These are phyloP conservation scores for Bertia moriformis DNA, from an alignment of 2,329 filamentous ascomycete genomes.

Conservation along the genomic window DNA sequence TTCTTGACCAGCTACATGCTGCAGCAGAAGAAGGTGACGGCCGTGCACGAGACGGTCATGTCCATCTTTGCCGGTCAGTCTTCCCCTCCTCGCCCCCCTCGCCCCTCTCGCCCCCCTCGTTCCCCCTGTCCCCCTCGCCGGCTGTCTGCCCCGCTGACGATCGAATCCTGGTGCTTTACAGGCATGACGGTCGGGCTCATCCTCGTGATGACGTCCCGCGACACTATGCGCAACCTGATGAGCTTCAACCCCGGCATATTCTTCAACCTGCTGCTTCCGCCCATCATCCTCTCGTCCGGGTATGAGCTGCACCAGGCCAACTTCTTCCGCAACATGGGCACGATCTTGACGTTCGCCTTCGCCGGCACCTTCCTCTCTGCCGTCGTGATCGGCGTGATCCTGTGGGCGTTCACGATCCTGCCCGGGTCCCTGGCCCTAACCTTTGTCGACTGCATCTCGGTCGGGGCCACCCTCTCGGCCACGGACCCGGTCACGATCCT, in stretches of 20 bases:
- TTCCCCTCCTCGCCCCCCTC: too few species aligned
- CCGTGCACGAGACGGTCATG: conserved; percentile 92
- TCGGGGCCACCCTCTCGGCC: conserved; percentile 60
- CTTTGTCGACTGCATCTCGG: conserved; percentile 62
- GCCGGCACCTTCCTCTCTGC: conserved; percentile 65
- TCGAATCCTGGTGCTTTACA: conserved; percentile 13
- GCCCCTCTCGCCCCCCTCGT: too few species aligned
- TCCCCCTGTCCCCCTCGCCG: conserved; percentile 2
- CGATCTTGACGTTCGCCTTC: conserved; percentile 64
- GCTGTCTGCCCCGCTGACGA: neutral
- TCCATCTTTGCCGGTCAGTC: conserved; percentile 98
- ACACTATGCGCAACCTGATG: conserved; percentile 52
- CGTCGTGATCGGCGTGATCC: conserved; percentile 50
- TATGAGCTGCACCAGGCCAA: conserved; percentile 68
- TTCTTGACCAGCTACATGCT: conserved; percentile 96
- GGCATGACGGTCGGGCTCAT: conserved; percentile 63
- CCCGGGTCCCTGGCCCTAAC: conserved; percentile 55
- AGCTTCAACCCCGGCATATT: conserved; percentile 70
- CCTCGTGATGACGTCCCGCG: conserved; percentile 47
- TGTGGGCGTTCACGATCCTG: conserved; percentile 58
- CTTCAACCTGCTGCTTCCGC: conserved; percentile 63
- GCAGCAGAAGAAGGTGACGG: conserved; percentile 91
- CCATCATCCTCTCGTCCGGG: conserved; percentile 62
- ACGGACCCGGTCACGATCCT: conserved; percentile 66
- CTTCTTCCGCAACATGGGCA: conserved; percentile 66